Conservation (phyloP, 805 yeast genomes). For the Candida coquimbonensis region DNA sequence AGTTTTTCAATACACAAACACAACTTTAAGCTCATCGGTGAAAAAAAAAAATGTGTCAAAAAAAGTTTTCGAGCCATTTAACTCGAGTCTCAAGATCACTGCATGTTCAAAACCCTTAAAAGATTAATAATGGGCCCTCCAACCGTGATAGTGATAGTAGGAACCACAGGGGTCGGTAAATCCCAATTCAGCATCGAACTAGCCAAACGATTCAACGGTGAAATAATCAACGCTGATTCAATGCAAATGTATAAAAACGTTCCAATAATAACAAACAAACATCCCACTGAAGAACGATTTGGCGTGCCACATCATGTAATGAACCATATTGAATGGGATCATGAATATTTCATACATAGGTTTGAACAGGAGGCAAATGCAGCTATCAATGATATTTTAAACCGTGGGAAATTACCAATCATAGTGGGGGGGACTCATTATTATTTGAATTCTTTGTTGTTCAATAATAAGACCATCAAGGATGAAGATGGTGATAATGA, state of each 20-base stretch:
- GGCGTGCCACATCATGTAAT: slow-evolving; percentile 82
- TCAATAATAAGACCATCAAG: slow-evolving; percentile 58
- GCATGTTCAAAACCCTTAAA: slow-evolving; percentile 8
- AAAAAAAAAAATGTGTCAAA: slow-evolving; percentile 1
- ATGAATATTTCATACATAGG: slow-evolving; percentile 73
- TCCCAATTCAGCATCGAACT: slow-evolving; percentile 77
- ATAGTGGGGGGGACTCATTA: slow-evolving; percentile 96
- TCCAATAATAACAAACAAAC: slow-evolving; percentile 84
- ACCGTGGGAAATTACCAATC: slow-evolving; percentile 70
- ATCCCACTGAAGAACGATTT: slow-evolving; percentile 69
- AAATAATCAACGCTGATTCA: slow-evolving; percentile 90
- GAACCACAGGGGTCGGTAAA: slow-evolving; percentile 96
- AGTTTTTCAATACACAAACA: background rate
- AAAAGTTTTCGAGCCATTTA: background rate
- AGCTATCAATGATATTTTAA: slow-evolving; percentile 57
- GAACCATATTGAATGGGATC: slow-evolving; percentile 75
- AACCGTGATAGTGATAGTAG: slow-evolving; percentile 62
- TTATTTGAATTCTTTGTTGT: slow-evolving; percentile 72
- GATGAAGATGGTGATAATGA: slow-evolving; percentile 17
- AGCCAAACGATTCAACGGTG: slow-evolving; percentile 75
- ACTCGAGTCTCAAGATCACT: background rate
- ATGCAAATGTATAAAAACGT: slow-evolving; percentile 85
- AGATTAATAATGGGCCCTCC: slow-evolving; percentile 14
- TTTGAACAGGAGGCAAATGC: slow-evolving; percentile 66
- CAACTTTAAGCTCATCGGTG: background rate